Evolutionary conservation across 768 basidiomycete species (phyloP), one percentile per base, ranked within the genome.

Genomic region (Panaeolus papilionaceus): DNA sequence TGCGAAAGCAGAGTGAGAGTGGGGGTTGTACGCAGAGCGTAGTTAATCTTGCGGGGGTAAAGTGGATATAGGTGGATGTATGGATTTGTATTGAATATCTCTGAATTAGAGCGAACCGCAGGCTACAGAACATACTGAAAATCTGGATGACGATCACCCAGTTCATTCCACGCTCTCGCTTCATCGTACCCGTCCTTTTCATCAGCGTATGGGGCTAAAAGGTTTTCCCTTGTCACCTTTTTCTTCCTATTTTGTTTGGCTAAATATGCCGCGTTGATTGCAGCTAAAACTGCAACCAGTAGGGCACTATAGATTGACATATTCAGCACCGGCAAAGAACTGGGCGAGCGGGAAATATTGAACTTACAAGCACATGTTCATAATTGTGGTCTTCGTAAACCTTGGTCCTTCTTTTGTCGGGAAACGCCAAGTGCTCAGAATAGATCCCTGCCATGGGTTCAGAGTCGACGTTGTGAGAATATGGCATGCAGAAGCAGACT

Each of bases 81-180:
- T 14, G 42, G 42, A 44, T 44, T 14, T 16, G 18, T 18, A 14
- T 16, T 44, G 16, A 14, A 40, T 40, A 10, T 40, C 39, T 5
- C 33, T 33, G 33, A 33, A 33, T 33, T 33, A 2, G 33, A 33
- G 16, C 16, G 40, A 11, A 42, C 16, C 40, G 9, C 23, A 49
- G 47, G 47, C 11, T 58, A 38, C 20, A 39, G 38, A 10, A 54
- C 33, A 14, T 68, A 68, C n/a, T 62, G 42, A 49, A 68, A 68
- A 44, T 68, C 68, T 28, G 68, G 68, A 37, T 68, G 68, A 45
- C 61, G 65, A 38, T 68, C 68, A 3, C 68, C 68, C 14, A 68
- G 62, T 37, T 63, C 65, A 23, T 42, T 38, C 69, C 64, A 67
- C 16, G 69, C 64, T 38, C 63, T 63, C 12, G 61, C 62, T 16